Base-by-base conservation (phyloP, 75 land plant genomes). In the Azolla pinnata region DNA sequence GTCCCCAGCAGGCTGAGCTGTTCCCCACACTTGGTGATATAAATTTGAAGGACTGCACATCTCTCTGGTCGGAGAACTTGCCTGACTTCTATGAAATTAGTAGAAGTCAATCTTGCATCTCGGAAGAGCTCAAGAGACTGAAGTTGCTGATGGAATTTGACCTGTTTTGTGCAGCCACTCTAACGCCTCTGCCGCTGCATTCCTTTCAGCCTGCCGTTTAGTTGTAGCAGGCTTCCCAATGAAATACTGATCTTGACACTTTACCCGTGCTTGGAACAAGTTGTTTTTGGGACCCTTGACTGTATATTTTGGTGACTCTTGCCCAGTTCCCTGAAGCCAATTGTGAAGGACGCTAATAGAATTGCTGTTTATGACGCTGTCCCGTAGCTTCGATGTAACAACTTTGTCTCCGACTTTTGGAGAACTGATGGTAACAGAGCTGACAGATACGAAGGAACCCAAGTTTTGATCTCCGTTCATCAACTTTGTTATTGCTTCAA, bases 181-280 rank as follows among this genome's bases (percentile, higher is more conserved):
- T 46, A 85, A 63, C 31, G 90, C 96, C 67, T 78, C 78, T 30
- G 82, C 65, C 19, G 96, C 95, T 34, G 88, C 98, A 63, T 85
- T 93, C 66, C 71, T 83, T 70, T 88, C 98, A 0, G 98, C 98
- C n/a, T 83, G 70, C 57, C 81, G 81, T 65, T 93, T 93, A 63
- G 62, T 85, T 60, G 48, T 73, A 47, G 83, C 80, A 0, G 86
- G 87, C 28, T 85, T 79, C 2, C 98, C 98, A 17, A 90, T 79
- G 63, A 93, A 93, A 52, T 77, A 78, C 85, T 79, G 83, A 19
- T 87, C 87, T 60, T 78, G 82, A 63, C 90, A 79, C 55, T 79
- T 84, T 57, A 83, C 83, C 27, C 77, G 44, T n/a, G 96, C 81
- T 63, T 82, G 79, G 52, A 83, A 85, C 65, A 82, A 81, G 24